Base-by-base conservation (phyloP, 352 stramenopile genomes). In the Phytophthora citricola region DNA sequence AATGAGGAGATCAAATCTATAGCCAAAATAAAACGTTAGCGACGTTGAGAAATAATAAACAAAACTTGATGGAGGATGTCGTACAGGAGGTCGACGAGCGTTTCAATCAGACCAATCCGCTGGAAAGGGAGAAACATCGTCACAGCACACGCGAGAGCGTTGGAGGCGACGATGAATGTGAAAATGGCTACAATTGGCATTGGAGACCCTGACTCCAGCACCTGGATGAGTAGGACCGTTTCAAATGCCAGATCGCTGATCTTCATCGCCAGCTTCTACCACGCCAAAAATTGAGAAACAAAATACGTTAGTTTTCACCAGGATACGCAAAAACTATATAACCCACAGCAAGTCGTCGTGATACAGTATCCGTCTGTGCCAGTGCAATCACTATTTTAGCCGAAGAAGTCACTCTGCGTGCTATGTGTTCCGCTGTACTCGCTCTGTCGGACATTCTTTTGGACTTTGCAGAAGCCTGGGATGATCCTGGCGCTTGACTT, bases 1-100 rank as follows among this genome's bases (percentile, higher is more conserved):
- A 10, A 81, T 67, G 11, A 75, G 58, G 2, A 77, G 52, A 26
- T 84, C 70, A 31, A 84, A 67, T 3, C 75, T 86, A 29, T 26
- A n/a, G 22, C 8, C 4, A 41, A 27, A 17, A 15, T 40, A n/a
- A 48, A 26, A 26, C 24, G 24, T 48, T 32, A 22, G 8, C 14
- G 27, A 15, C 14, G 48, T 15, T 22, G 26, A 20, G 6, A 5
- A 51, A 20, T 20, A n/a, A 57, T 15, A 39, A 39, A 20, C 17
- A 20, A 20, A 20, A 20, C 17, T 20, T 20, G 17, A 20, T 20
- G 17, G 17, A 20, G 17, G 17, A 20, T 15, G 32, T 53, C 45
- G 12, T 57, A 66, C 38, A 68, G 7, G 5, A 62, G n/a, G 48
- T 63, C 58, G 12, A 59, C 27, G 9, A 68, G 38, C 1, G 51